A percentile compares a stretch with the other conserved stretches of the same genome.
phyloP scores from a whole-genome alignment of 768 basidiomycete genomes.

The Tylopilus balloui region DNA sequence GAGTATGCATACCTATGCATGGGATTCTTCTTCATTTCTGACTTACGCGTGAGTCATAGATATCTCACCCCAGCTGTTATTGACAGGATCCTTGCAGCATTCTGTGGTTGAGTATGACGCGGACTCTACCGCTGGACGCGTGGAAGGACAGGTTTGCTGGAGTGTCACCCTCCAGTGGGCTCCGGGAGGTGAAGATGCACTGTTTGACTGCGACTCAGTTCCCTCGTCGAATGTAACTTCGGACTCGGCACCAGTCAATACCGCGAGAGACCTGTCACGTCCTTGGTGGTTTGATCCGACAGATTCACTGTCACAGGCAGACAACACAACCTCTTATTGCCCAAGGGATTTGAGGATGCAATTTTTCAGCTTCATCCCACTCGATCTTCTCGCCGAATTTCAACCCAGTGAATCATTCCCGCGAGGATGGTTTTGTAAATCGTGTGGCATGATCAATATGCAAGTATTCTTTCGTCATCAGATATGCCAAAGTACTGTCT shows the following conservation, averaged over 20 bases:
- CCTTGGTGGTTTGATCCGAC: slow-evolving; percentile 26
- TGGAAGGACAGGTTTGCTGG: slow-evolving; percentile 41
- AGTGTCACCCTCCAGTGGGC: slow-evolving; percentile 44
- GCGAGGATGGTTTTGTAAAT: slow-evolving; percentile 46
- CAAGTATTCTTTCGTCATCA: slow-evolving; percentile 45
- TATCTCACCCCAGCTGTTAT: not conserved
- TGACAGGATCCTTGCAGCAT: slow-evolving; percentile 16
- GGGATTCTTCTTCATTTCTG: slow-evolving; percentile 44
- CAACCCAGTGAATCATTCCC: slow-evolving; percentile 34
- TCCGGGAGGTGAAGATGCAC: slow-evolving; percentile 44
- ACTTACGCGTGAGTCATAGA: slow-evolving; percentile 33
- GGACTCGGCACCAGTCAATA: not conserved
- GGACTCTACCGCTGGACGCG: not conserved
- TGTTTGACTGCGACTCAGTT: slow-evolving; percentile 10
- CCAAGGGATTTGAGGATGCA: slow-evolving; percentile 26
- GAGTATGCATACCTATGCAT: slow-evolving; percentile 42
- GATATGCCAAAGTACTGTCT: slow-evolving; percentile 39
- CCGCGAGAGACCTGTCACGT: slow-evolving; percentile 1
- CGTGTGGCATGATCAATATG: slow-evolving; percentile 47
- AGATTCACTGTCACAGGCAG: not conserved
- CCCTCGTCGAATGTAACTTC: not conserved
- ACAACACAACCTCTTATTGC: slow-evolving; percentile 14
- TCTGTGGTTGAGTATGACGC: not conserved
- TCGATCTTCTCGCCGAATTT: slow-evolving; percentile 30
- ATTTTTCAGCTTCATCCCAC: slow-evolving; percentile 27